Percentiles rank a stretch among this genome's conserved stretches.
phyloP scores from a whole-genome alignment of 495 filamentous ascomycete genomes.

The Cladorrhinum samala region DNA sequence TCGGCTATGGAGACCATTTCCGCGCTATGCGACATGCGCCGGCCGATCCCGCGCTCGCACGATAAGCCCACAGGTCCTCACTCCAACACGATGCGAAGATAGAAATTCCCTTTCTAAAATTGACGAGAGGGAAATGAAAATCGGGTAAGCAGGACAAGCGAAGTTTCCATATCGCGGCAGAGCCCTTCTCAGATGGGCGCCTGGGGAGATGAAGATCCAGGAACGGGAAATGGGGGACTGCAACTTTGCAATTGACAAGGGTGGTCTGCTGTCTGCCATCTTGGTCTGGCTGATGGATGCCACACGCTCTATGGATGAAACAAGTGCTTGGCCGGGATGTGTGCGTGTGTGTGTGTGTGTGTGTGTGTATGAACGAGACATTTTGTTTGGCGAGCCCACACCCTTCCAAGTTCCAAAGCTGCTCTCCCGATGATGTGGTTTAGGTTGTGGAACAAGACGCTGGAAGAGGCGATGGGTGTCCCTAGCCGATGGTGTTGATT shows the following conservation, averaged over 20 bases:
- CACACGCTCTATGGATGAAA: neutral
- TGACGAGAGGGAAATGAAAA: conserved; percentile 11
- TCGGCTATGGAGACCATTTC: too few relatives aligned
- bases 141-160: too few relatives aligned
- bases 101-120: neutral
- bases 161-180: too few relatives aligned
- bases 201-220: conserved; percentile 19
- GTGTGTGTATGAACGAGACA: neutral
- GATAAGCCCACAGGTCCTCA: too few relatives aligned
- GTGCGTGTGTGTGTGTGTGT: neutral
- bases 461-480: neutral
- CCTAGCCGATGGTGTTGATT: conserved; percentile 6
- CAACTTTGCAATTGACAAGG: conserved; percentile 22
- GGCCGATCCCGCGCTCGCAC: conserved; percentile 22
- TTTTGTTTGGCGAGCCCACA: neutral
- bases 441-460: neutral
- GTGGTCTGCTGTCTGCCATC: neutral
- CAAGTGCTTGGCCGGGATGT: neutral
- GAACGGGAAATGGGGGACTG: conserved; percentile 6
- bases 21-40: conserved; percentile 19
- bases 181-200: conserved; percentile 7
- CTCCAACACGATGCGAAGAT: too few relatives aligned
- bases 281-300: conserved; percentile 1
- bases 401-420: neutral
- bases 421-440: neutral